These are phyloP conservation scores for Hypomontagnella monticulosa DNA, from an alignment of 495 filamentous ascomycete species.

Conservation along the genomic window DNA sequence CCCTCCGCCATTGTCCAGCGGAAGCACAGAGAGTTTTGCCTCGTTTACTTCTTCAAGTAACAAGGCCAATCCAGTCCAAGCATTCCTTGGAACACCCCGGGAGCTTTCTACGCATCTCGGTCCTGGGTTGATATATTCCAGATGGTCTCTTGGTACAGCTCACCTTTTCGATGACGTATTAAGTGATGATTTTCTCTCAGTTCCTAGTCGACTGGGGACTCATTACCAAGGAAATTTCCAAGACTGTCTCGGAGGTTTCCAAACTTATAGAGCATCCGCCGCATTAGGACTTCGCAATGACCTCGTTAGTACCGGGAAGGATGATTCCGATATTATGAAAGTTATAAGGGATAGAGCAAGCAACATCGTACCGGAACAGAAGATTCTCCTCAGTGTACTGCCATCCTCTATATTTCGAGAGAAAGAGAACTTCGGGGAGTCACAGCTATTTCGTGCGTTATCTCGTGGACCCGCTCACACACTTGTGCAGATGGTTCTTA, in stretches of 20 bases:
- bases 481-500: slow-evolving; percentile 74
- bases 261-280: slow-evolving; percentile 96
- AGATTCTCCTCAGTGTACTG: slow-evolving; percentile 86
- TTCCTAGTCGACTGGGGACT: slow-evolving; percentile 87
- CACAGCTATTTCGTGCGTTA: slow-evolving; percentile 76
- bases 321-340: slow-evolving; percentile 88
- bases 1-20: slow-evolving; percentile 68
- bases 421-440: slow-evolving; percentile 77
- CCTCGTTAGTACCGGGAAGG: slow-evolving; percentile 87
- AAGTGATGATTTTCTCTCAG: slow-evolving; percentile 91
- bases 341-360: slow-evolving; percentile 87
- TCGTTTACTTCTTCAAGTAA: slow-evolving; percentile 64
- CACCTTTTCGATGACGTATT: slow-evolving; percentile 88
- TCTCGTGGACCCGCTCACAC: slow-evolving; percentile 78
- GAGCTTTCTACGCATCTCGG: slow-evolving; percentile 87
- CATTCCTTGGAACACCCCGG: slow-evolving; percentile 92
- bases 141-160: slow-evolving; percentile 88
- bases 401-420: slow-evolving; percentile 80
- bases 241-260: slow-evolving; percentile 93
- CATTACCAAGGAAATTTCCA: slow-evolving; percentile 96
- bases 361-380: slow-evolving; percentile 78
- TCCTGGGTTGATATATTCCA: slow-evolving; percentile 74
- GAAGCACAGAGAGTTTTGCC: slow-evolving; percentile 67
- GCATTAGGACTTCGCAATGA: slow-evolving; percentile 91
- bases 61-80: slow-evolving; percentile 77